phyloP scores from a whole-genome alignment of 345 rosid genomes.

The Moringa oleifera region DNA sequence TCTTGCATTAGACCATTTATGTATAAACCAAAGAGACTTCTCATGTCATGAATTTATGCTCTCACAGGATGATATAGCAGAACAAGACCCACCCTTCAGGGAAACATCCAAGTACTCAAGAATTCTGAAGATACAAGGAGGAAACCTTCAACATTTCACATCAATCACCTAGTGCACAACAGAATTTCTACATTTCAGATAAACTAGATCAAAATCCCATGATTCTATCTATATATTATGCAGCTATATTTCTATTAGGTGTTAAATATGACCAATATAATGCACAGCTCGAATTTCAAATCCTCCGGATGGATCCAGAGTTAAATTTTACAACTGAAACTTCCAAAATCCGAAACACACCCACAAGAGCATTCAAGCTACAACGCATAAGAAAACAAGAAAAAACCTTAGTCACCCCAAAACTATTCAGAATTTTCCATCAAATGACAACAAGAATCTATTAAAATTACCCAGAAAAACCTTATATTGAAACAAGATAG shows the following conservation, averaged over 20 bases:
- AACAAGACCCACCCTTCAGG: conserved; percentile 14
- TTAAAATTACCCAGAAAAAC: no score
- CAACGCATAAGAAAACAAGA: neutral
- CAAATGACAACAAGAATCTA: neutral
- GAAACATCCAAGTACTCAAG: conserved; percentile 17
- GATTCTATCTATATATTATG: conserved; percentile 1
- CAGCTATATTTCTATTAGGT: neutral
- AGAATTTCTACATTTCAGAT: conserved; percentile 17
- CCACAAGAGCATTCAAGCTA: conserved; percentile 16
- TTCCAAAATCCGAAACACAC: conserved; percentile 2
- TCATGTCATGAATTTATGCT: conserved; percentile 14
- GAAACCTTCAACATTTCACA: conserved; percentile 12
- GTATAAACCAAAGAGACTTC: conserved; percentile 8
- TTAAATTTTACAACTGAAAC: conserved; percentile 10
- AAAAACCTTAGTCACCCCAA: no score
- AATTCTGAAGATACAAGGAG: conserved; percentile 17
- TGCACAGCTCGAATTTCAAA: conserved; percentile 14
- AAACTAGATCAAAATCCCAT: conserved; percentile 17
- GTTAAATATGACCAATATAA: neutral
- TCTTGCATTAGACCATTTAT: neutral
- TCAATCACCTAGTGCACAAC: conserved; percentile 19
- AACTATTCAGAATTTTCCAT: no score
- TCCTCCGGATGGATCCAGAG: conserved; percentile 14
- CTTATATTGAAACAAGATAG: neutral
- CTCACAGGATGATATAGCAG: neutral